Evolutionary conservation across 2,329 filamentous ascomycete species (phyloP), one percentile per base, ranked within the genome.

Genomic region (Apiospora marii): DNA sequence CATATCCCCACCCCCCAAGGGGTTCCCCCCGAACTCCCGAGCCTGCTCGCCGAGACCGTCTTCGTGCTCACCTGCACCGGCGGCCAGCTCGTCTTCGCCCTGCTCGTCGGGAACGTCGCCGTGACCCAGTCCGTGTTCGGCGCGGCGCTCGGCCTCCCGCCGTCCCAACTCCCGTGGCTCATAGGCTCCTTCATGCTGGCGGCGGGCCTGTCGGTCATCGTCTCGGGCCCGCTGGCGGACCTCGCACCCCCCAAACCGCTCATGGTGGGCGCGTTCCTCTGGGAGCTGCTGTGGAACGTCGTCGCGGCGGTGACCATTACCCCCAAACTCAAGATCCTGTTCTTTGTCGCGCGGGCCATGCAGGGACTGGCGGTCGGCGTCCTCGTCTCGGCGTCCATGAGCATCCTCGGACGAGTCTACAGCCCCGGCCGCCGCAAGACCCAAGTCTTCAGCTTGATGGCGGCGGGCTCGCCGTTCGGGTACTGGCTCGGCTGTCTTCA

Each of bases 211-310:
- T 84, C 82, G 0, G 84, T 86, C 37, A 82, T 85, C 13, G 78
- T 80, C n/a, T 84, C 77, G 0, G 77, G 77, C 1, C 77, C 77
- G 22, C 72, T 78, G 8, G 81, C 82, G 1, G 84, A 86, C 71
- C 76, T 86, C 0, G 80, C 80, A 1, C 79, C 83, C 1, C 84
- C 84, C 0, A 84, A 83, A 48, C 75, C 77, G 3, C 76, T 85
- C 1, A 83, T 85, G 77, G 81, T 85, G 1, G 80, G 81, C 7
- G 84, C 84, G 0, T 85, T 85, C 74, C 74, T 78, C 22, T 85
- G 84, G 84, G 77, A 84, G 4, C 80, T 81, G 0, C 76, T 79
- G 1, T 85, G 84, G 84, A 85, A 85, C 67, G 83, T 51, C 14
- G 72, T 78, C 1, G 72, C 73, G 0, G 82, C 76, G 13, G 84